Evolutionary conservation across 2,329 filamentous ascomycete genomes (phyloP), one percentile per base, ranked within the genome.

Genomic region (Scopulariopsis brevicaulis): DNA sequence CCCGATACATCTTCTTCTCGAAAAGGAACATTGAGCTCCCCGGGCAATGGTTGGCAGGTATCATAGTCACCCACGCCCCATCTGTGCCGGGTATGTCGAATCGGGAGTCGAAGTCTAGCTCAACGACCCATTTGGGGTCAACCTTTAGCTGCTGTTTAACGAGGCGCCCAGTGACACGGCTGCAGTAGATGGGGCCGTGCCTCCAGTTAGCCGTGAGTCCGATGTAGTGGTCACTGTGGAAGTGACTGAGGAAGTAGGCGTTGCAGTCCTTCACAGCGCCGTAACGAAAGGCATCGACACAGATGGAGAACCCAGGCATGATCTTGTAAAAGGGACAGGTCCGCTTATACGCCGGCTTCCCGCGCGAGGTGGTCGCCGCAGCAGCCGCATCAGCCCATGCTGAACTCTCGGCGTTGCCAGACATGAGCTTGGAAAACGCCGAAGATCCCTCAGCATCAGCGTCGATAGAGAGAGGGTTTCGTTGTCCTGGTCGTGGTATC

Each of bases 271-370:
- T 81, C 0, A 99, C 90, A 4, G 92, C 90, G 2, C 94, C 94
- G 66, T 97, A 99, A 22, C 93, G 85, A 67, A 99, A 96, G 0
- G 94, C 94, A 70, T 99, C 94, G 0, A 99, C 94, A 59, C 90
- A 95, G 57, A 97, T 95, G 62, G 81, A 90, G 65, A 96, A 87
- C 0, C 90, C 91, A 0, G 93, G 92, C 73, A 99, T 86, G 62
- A 97, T 96, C 71, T 99, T 99, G 76, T 99, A 99, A 66, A 99
- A 99, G 0, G 94, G 94, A 67, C 94, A 99, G 0, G 90, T 96
- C 54, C 94, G 83, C 66, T 93, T 82, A 65, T 93, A 94, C 0
- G 92, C 87, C 20, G 88, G 89, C 67, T 90, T 94, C 24, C 94
- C 93, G 48, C 90, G 82, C 2, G 91, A 85, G 1, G 87, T 82